Percentiles rank a stretch among this genome's conserved stretches.
phyloP scores from a whole-genome alignment of 2,329 filamentous ascomycete genomes.

The Dactylellina leptospora region DNA sequence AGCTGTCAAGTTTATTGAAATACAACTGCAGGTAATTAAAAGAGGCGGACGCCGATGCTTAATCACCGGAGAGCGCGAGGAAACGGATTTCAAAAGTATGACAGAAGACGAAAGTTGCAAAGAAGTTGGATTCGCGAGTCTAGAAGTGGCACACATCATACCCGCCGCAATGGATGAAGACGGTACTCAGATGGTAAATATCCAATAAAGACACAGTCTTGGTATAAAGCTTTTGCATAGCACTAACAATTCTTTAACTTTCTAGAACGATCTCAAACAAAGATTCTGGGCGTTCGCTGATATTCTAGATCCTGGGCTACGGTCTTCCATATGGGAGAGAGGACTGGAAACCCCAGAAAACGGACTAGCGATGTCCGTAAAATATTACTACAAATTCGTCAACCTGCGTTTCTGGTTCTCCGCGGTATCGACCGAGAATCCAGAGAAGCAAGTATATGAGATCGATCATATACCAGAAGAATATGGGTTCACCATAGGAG shows the following conservation, averaged over 20 bases:
- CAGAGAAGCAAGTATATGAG: neutral
- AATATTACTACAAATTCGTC: constrained; percentile 5
- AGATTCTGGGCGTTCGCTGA: neutral
- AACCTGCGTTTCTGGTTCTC: neutral
- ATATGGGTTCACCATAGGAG: neutral
- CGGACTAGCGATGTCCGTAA: neutral
- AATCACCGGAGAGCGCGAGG: neutral
- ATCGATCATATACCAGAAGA: constrained; percentile 4
- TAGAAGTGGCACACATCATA: neutral
- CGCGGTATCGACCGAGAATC: neutral
- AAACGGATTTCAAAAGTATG: neutral
- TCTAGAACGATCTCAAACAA: neutral
- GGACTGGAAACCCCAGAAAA: neutral
- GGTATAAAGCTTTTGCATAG: neutral
- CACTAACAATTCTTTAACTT: neutral
- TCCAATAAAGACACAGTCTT: neutral
- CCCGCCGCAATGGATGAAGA: neutral
- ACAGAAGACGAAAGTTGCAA: neutral
- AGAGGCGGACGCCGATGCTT: neutral
- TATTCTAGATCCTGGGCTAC: neutral
- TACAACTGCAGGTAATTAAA: neutral
- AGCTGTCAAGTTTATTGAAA: neutral
- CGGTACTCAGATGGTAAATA: neutral
- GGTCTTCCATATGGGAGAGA: neutral
- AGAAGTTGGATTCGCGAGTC: neutral